phyloP scores from a whole-genome alignment of 345 rosid species.

The Populus deltoides region DNA sequence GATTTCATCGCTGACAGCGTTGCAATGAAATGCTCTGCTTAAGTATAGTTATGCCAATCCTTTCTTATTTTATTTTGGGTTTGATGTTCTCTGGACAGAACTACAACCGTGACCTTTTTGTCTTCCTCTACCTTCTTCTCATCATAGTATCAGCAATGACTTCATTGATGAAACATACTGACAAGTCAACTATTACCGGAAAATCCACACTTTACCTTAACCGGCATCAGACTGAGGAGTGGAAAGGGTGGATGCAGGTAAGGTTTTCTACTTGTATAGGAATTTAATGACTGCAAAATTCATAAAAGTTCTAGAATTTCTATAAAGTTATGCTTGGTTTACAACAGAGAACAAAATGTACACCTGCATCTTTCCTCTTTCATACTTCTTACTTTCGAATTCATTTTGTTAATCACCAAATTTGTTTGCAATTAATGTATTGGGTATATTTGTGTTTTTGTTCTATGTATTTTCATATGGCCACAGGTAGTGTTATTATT shows the following conservation, averaged over 20 bases:
- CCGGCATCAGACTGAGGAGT: slow-evolving; percentile 95
- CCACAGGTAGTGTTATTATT: not conserved
- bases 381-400: not conserved
- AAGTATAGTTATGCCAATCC: slow-evolving; percentile 2
- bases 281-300: not conserved
- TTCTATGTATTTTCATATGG: not conserved
- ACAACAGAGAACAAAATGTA: not conserved
- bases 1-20: slow-evolving; percentile 10
- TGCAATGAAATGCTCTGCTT: not conserved
- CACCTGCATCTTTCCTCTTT: not conserved
- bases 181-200: slow-evolving; percentile 76
- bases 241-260: slow-evolving; percentile 99
- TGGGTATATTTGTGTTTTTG: not conserved
- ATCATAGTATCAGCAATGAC: slow-evolving; percentile 86
- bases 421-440: not conserved
- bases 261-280: slow-evolving; percentile 28
- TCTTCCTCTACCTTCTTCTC: slow-evolving; percentile 81
- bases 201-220: slow-evolving; percentile 79
- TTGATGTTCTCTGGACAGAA: slow-evolving; percentile 50
- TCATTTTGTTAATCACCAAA: not conserved
- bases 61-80: slow-evolving; percentile 4
- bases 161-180: slow-evolving; percentile 75
- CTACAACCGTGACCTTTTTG: slow-evolving; percentile 91
- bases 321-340: not conserved
- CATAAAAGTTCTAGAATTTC: not conserved